These are phyloP conservation scores for Astrothelium macrocarpum DNA, from an alignment of 495 filamentous ascomycete genomes.

Conservation along the genomic window DNA sequence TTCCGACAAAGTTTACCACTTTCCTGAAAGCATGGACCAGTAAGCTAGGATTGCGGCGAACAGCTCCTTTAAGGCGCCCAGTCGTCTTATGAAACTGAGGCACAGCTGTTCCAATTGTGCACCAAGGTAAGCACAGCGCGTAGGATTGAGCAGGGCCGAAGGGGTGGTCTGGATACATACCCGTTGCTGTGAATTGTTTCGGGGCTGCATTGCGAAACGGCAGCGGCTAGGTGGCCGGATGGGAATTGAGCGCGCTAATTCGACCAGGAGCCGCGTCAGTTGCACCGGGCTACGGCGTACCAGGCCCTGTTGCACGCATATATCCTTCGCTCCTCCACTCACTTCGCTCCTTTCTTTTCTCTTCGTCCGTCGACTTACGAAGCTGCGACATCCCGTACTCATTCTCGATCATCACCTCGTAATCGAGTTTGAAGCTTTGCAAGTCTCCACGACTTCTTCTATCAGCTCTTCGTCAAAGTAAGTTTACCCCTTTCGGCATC, in stretches of 20 bases:
- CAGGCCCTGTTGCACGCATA: neutral
- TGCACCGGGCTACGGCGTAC: neutral
- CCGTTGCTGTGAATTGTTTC: neutral
- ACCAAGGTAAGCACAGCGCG: neutral
- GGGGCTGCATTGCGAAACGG: neutral
- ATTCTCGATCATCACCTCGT: neutral
- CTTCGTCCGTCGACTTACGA: slow-evolving; percentile 8
- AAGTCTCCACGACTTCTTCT: neutral
- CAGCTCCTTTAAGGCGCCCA: neutral
- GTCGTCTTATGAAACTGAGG: neutral
- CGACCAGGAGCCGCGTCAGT: slow-evolving; percentile 2
- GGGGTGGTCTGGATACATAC: no score
- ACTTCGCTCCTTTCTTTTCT: slow-evolving; percentile 11
- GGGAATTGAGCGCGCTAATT: neutral
- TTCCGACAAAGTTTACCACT: neutral
- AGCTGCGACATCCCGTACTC: neutral
- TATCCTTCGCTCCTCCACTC: slow-evolving; percentile 1
- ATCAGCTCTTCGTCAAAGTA: neutral
- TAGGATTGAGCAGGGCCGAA: neutral
- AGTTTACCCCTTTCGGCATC: neutral
- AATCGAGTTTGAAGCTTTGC: neutral
- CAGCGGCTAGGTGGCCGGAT: neutral
- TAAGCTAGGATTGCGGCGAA: neutral
- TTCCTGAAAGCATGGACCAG: neutral
- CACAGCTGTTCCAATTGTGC: neutral